Evolutionary conservation across 2,329 filamentous ascomycete species (phyloP), one percentile per base, ranked within the genome.

Genomic region (Pseudocercospora vitis): DNA sequence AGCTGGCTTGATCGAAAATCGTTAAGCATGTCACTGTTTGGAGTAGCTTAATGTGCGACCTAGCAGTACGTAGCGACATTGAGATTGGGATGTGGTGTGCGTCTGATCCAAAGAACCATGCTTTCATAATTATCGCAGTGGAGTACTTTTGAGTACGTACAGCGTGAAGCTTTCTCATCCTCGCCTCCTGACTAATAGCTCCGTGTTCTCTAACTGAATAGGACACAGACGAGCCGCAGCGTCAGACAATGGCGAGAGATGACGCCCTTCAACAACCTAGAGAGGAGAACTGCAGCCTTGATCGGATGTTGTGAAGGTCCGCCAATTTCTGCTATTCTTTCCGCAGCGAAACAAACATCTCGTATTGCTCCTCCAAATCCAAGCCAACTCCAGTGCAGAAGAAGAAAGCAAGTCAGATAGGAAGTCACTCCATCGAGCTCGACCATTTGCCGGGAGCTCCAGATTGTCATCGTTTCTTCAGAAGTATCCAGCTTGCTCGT

Each of bases 381-480:
- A 21, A 42, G 37, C 48, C 39, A 37, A 48, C 32, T 47, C 46
- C 29, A 19, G 48, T 46, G 50, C 47, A 29, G 48, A 42, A 49
- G 48, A 42, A 49, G 33, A 23, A 52, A 44, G 55, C 53, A 51
- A 60, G 39, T 48, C 48, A 46, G 49, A 48, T 37, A 11, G 19
- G 46, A 45, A 52, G 53, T 48, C 46, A 63, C 65, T 67, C 65
- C 58, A 66, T 67, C 64, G 60, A 64, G 56, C 64, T 63, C 51
- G 53, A 63, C 56, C 56, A 40, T 50, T 45, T 46, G 19, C 44
- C 57, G 62, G 58, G 64, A 67, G 64, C 65, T 67, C 64, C 61
- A 66, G 64, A 67, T 62, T 61, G 62, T 67, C 65, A 66, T 67
- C 65, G 58, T 62, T 58, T 48, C 56, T 62, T 58, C 49, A 28